These are phyloP conservation scores for Leccinum barrowsii DNA, from an alignment of 768 basidiomycete species.

Conservation along the genomic window DNA sequence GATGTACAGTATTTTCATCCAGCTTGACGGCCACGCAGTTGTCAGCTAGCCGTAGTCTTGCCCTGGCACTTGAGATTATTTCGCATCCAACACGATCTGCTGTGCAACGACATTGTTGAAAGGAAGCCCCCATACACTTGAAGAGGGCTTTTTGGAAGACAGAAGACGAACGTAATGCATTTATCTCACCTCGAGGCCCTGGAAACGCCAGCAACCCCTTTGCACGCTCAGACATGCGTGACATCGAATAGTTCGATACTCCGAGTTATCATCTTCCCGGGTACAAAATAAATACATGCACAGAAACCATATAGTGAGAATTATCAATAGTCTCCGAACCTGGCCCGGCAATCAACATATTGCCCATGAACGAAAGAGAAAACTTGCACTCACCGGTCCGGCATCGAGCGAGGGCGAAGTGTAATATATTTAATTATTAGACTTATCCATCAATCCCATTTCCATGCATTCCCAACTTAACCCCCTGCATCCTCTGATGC, in stretches of 20 bases:
- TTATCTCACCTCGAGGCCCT: neutral
- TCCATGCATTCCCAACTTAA: neutral
- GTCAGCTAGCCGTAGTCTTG: neutral
- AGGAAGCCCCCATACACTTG: no score
- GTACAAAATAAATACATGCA: slow-evolving; percentile 1
- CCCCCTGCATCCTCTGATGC: neutral
- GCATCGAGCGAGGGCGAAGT: slow-evolving; percentile 39
- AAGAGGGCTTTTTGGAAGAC: neutral
- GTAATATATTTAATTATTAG: no score
- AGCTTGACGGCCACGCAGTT: neutral
- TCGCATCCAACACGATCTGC: neutral
- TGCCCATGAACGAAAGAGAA: neutral
- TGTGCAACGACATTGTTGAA: no score
- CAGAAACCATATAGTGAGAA: neutral
- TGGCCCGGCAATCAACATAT: slow-evolving; percentile 8
- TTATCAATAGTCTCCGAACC: slow-evolving; percentile 26
- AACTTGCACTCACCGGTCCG: slow-evolving; percentile 64
- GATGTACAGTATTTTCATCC: neutral
- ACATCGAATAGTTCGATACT: neutral
- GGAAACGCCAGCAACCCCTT: neutral
- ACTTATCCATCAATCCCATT: no score
- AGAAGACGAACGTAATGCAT: neutral
- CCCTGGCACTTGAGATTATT: neutral
- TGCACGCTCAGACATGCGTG: neutral
- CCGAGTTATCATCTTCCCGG: neutral